Conservation (phyloP, 345 rosid genomes). For the Eucalyptus marginata region DNA sequence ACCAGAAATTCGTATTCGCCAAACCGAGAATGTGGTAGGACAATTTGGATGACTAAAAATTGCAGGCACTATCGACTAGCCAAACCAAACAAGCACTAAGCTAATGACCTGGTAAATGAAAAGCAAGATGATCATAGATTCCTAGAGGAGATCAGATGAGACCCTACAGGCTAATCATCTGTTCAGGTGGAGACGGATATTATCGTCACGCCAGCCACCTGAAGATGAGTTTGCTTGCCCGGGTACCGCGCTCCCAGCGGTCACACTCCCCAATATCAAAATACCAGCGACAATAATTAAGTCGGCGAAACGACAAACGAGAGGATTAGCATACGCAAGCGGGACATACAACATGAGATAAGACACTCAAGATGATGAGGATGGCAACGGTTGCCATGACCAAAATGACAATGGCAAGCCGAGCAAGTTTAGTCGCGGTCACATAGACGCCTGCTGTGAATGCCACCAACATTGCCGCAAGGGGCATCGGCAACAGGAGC, state of each 20-base stretch:
- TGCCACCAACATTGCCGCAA: neutral
- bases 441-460: neutral
- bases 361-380: neutral
- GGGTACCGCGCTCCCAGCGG: neutral
- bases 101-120: neutral
- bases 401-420: neutral
- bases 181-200: neutral
- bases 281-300: neutral
- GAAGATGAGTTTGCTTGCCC: neutral
- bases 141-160: neutral
- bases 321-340: neutral
- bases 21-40: neutral
- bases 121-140: neutral
- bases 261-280: neutral
- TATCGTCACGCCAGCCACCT: neutral
- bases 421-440: neutral
- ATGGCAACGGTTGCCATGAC: neutral
- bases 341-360: neutral
- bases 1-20: too few species aligned
- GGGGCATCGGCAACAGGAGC: neutral
- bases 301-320: neutral
- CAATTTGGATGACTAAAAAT: neutral
- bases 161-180: neutral
- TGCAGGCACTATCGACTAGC: neutral
- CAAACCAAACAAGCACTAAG: neutral